Percentiles rank a stretch among this genome's conserved stretches.
phyloP scores from a whole-genome alignment of 495 filamentous ascomycete genomes.

The Saxophila tyrrhenica region DNA sequence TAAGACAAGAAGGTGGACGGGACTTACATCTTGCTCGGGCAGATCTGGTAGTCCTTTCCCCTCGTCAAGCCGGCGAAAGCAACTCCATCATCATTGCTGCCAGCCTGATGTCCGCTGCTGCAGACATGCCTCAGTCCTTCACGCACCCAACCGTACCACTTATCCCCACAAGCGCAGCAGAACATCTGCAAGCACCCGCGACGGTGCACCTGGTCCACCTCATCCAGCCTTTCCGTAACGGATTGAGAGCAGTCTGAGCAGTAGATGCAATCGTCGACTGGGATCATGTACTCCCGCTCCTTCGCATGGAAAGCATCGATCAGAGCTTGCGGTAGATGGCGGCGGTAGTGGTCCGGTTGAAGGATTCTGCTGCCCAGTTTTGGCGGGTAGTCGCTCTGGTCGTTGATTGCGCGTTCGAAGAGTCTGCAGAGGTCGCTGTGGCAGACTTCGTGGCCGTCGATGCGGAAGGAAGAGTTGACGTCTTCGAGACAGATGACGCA shows the following conservation, averaged over 20 bases:
- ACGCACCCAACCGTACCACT: not conserved
- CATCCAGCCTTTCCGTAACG: not conserved
- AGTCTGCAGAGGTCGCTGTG: not conserved
- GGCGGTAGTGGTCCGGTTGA: too few species aligned
- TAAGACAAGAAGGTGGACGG: not conserved
- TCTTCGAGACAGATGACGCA: not conserved
- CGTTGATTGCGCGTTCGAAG: not conserved
- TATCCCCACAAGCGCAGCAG: not conserved
- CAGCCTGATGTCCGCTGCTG: too few species aligned
- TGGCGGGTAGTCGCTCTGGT: not conserved
- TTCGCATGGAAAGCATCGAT: not conserved
- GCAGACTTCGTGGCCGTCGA: not conserved
- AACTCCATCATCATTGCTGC: not conserved
- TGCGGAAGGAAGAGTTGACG: not conserved
- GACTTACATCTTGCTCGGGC: constrained; percentile 1
- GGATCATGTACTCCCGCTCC: not conserved
- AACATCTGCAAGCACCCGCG: not conserved
- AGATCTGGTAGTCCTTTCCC: constrained; percentile 11
- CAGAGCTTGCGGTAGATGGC: not conserved
- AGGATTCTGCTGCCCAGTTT: not conserved
- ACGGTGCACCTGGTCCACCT: not conserved
- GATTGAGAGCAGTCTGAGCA: not conserved
- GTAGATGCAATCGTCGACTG: not conserved
- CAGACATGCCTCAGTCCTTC: too few species aligned
- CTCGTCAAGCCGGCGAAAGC: not conserved